Percentiles rank a stretch among this genome's conserved stretches.
Evolutionary conservation across 495 filamentous ascomycete species (phyloP).

Genomic region (Oleoguttula mirabilis): DNA sequence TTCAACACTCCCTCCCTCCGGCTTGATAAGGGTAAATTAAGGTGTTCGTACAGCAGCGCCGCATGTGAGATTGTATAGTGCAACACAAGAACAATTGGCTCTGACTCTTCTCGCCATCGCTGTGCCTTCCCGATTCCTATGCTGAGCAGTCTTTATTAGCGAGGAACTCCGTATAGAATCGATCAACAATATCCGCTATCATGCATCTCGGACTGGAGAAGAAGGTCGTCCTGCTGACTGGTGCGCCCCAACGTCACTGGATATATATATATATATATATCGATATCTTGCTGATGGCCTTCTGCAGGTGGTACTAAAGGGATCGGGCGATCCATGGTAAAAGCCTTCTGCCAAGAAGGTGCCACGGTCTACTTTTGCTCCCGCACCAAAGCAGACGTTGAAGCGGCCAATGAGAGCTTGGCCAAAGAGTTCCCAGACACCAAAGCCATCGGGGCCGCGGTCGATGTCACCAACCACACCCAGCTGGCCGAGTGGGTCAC

Average conservation of each 20-base stretch:
- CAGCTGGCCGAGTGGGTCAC: conserved; percentile 10
- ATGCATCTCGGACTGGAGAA: conserved; percentile 17
- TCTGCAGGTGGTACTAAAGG: conserved; percentile 19
- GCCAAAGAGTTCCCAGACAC: conserved; percentile 6
- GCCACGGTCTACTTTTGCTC: conserved; percentile 23
- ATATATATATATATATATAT: background rate
- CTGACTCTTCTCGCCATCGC: no score
- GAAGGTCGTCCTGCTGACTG: conserved; percentile 15
- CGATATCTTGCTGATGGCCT: background rate
- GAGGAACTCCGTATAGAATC: no score
- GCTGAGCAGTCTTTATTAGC: no score
- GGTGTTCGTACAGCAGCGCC: no score
- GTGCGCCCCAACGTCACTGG: background rate
- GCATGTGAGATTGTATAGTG: no score
- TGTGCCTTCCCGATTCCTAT: no score
- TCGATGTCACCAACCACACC: conserved; percentile 11
- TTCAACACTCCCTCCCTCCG: no score
- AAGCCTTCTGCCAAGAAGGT: conserved; percentile 13
- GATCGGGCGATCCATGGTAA: conserved; percentile 17
- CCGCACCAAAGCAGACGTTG: conserved; percentile 12
- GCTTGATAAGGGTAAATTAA: no score
- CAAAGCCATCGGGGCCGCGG: conserved; percentile 11
- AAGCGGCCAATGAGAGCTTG: conserved; percentile 6
- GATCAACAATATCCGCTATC: background rate
- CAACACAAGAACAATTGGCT: no score